Percentiles rank a stretch among this genome's conserved stretches.
Conservation (phyloP, 768 basidiomycete species). For the Hygrophorus pudorinus region DNA sequence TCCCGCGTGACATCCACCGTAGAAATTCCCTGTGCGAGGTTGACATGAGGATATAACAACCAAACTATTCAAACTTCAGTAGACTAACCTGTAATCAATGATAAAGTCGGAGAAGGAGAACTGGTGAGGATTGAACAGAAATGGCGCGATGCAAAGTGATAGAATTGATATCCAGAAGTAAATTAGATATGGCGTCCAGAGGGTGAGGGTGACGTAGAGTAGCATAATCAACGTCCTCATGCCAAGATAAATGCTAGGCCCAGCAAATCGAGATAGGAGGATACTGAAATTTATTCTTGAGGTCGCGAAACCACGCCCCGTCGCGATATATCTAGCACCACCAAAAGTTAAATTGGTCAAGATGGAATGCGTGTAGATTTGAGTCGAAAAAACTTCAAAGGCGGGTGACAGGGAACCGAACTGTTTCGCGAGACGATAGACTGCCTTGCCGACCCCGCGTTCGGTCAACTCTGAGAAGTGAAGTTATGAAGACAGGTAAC, state of each 20-base stretch:
- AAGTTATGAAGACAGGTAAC: constrained; percentile 6
- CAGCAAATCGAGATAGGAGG: constrained; percentile 95
- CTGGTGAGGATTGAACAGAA: constrained; percentile 99
- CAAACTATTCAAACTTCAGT: not conserved
- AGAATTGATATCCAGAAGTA: constrained; percentile 98
- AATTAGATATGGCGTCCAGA: constrained; percentile 88
- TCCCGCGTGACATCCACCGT: constrained; percentile 98
- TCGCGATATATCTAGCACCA: constrained; percentile 97
- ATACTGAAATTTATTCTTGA: constrained; percentile 91
- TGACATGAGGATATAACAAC: constrained; percentile 3
- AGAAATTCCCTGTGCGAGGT: constrained; percentile 71
- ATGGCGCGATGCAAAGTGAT: constrained; percentile 87
- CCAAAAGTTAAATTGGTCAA: constrained; percentile 95
- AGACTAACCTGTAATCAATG: constrained; percentile 78
- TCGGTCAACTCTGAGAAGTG: constrained; percentile 74
- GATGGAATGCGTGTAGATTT: constrained; percentile 97
- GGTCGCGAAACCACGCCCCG: constrained; percentile 97
- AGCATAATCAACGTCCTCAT: constrained; percentile 88
- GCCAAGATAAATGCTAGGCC: constrained; percentile 95
- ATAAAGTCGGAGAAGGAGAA: constrained; percentile 96
- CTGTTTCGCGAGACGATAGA: constrained; percentile 88
- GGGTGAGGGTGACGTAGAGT: constrained; percentile 84
- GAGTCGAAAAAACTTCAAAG: constrained; percentile 97
- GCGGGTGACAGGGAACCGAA: constrained; percentile 90
- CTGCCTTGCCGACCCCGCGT: constrained; percentile 85